A percentile compares a stretch with the other conserved stretches of the same genome.
Evolutionary conservation across 2,329 filamentous ascomycete genomes (phyloP).

Genomic region (Dothistroma septosporum): DNA sequence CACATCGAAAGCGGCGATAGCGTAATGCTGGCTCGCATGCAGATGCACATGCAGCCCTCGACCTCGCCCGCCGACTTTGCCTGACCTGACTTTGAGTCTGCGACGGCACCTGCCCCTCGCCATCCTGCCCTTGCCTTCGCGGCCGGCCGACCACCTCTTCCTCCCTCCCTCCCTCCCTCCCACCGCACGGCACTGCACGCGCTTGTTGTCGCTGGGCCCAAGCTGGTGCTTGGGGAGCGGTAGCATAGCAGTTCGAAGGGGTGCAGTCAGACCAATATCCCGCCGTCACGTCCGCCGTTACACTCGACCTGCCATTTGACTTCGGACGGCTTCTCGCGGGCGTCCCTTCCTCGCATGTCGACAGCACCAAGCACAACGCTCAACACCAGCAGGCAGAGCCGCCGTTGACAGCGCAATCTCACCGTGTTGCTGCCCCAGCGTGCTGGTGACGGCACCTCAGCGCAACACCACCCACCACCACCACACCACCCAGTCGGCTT

Average conservation of each 20-base stretch:
- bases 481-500: slow-evolving; percentile 23
- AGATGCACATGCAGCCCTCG: not conserved
- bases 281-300: not conserved
- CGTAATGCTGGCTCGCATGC: not conserved
- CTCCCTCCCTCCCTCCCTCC: not conserved
- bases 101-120: not conserved
- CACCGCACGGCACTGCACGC: not conserved
- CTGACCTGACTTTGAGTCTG: not conserved
- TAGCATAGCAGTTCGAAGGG: too few relatives aligned
- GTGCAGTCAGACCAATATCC: not conserved
- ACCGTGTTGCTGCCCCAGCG: not conserved
- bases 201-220: not conserved
- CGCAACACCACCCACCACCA: slow-evolving; percentile 4
- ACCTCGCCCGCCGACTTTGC: not conserved
- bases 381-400: slow-evolving; percentile 5
- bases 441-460: not conserved
- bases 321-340: not conserved
- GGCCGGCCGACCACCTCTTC: not conserved
- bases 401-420: slow-evolving; percentile 15
- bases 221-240: too few relatives aligned
- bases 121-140: not conserved
- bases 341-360: not conserved
- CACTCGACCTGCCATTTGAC: not conserved
- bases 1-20: not conserved
- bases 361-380: not conserved